A percentile compares a stretch with the other conserved stretches of the same genome.
Conservation (phyloP, 164 flowering plant genomes). For the Vitis rupestris region DNA sequence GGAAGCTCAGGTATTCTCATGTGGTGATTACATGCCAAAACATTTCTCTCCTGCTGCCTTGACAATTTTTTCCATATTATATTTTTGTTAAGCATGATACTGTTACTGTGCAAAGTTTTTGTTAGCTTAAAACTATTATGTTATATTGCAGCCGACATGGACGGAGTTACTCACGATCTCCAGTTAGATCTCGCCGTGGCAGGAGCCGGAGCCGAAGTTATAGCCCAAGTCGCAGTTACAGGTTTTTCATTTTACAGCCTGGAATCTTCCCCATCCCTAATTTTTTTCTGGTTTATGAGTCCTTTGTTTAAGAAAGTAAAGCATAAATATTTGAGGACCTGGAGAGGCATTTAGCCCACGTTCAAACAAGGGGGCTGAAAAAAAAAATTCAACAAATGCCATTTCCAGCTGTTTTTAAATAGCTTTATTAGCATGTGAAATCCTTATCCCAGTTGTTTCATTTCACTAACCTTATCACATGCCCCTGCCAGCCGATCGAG, state of each 20-base stretch:
- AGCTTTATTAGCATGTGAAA: too few relatives aligned
- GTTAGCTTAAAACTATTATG: too few relatives aligned
- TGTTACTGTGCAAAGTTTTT: neutral
- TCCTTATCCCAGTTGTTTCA: too few relatives aligned
- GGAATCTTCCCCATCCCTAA: neutral
- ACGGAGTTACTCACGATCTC: constrained; percentile 69
- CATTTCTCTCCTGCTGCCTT: too few relatives aligned
- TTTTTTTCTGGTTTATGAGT: too few relatives aligned
- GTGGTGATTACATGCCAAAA: neutral
- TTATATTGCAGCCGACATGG: constrained; percentile 30
- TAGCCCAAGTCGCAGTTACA: constrained; percentile 76
- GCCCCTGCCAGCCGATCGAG: constrained; percentile 53
- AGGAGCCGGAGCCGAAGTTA: constrained; percentile 61
- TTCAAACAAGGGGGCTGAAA: too few relatives aligned
- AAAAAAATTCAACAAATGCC: too few relatives aligned
- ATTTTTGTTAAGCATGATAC: neutral
- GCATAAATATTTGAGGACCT: too few relatives aligned
- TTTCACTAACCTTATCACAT: neutral
- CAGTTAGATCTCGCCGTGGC: constrained; percentile 57
- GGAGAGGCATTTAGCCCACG: too few relatives aligned
- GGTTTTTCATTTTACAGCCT: constrained; percentile 29
- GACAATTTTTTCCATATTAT: too few relatives aligned
- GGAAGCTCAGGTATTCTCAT: constrained; percentile 50
- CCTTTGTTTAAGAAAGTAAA: too few relatives aligned
- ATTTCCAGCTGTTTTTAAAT: too few relatives aligned